A percentile compares a stretch with the other conserved stretches of the same genome.
Evolutionary conservation across 139 green algal genomes (phyloP).

Genomic region (Chlamydomonas sphaeroides): DNA sequence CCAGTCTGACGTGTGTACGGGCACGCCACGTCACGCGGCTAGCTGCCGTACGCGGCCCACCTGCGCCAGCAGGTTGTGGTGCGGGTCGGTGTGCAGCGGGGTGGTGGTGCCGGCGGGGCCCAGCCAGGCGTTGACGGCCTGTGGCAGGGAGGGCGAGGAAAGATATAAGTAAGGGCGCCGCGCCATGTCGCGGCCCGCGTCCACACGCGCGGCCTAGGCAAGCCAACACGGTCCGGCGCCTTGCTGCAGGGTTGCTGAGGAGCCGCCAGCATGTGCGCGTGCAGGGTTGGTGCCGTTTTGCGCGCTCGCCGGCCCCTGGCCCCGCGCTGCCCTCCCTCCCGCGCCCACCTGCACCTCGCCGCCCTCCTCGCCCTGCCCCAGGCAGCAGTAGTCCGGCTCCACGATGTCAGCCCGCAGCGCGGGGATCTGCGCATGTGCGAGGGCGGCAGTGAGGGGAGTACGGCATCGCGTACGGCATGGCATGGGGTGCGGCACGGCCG

Average conservation of each 20-base stretch:
- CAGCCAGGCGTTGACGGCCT: constrained; percentile 91
- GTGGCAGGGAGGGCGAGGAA: constrained; percentile 36
- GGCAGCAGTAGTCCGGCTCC: constrained; percentile 84
- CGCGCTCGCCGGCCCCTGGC: too few relatives aligned
- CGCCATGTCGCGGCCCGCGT: too few relatives aligned
- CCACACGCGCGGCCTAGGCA: too few relatives aligned
- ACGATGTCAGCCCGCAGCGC: constrained; percentile 80
- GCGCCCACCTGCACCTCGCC: background rate
- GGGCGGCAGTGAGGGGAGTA: too few relatives aligned
- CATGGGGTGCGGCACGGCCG: too few relatives aligned
- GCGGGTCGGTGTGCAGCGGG: constrained; percentile 89
- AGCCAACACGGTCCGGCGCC: too few relatives aligned
- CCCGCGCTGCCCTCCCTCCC: background rate
- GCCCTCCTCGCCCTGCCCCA: constrained; percentile 55
- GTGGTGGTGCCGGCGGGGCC: constrained; percentile 89
- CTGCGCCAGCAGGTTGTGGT: constrained; percentile 93
- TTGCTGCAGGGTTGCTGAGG: too few relatives aligned
- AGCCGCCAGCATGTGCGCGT: too few relatives aligned
- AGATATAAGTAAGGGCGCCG: too few relatives aligned
- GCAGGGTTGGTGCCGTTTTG: too few relatives aligned
- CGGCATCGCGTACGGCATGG: too few relatives aligned
- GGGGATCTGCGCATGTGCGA: constrained; percentile 90
- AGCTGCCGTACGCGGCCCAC: constrained; percentile 23
- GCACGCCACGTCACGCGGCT: too few relatives aligned
- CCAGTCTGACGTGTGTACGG: background rate